Conservation (phyloP, 2,329 filamentous ascomycete genomes). For the Mycosphaerella arachidis region DNA sequence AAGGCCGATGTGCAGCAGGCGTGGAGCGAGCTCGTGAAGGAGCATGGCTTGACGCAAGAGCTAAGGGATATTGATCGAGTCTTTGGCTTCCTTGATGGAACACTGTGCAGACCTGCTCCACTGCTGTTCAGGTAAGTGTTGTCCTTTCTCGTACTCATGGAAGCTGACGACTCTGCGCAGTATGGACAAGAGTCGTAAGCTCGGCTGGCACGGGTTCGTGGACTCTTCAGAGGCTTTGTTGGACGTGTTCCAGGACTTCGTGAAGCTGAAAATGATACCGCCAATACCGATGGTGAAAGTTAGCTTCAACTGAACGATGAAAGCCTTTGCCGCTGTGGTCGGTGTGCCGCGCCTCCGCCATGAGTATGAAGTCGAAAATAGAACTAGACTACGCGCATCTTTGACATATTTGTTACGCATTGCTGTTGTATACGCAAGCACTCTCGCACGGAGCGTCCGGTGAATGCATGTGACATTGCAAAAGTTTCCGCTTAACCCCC, state of each 20-base stretch:
- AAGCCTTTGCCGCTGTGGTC: too few species aligned
- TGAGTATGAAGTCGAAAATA: too few species aligned
- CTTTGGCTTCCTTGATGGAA: slow-evolving; percentile 45
- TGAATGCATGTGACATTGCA: too few species aligned
- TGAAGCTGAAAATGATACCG: slow-evolving; percentile 44
- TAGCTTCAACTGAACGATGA: slow-evolving; percentile 17
- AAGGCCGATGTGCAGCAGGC: slow-evolving; percentile 42
- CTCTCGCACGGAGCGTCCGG: too few species aligned
- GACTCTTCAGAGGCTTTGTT: slow-evolving; percentile 42
- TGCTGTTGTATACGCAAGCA: too few species aligned
- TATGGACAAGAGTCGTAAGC: slow-evolving; percentile 45
- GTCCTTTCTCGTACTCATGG: not conserved
- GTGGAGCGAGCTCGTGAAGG: slow-evolving; percentile 42
- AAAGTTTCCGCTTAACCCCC: too few species aligned
- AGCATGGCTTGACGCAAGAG: slow-evolving; percentile 37
- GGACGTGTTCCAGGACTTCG: slow-evolving; percentile 42
- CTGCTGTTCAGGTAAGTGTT: slow-evolving; percentile 19
- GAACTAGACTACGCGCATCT: too few species aligned
- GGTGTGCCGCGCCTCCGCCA: too few species aligned
- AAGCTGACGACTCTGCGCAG: slow-evolving; percentile 13
- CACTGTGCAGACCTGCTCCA: slow-evolving; percentile 33
- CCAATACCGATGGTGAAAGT: slow-evolving; percentile 23
- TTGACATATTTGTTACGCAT: too few species aligned
- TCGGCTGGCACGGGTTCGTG: slow-evolving; percentile 47
- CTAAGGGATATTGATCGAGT: slow-evolving; percentile 43